Evolutionary conservation across 1,284 basidiomycete species (phyloP), one percentile per base, ranked within the genome.

Genomic region (Tilletia indica): DNA sequence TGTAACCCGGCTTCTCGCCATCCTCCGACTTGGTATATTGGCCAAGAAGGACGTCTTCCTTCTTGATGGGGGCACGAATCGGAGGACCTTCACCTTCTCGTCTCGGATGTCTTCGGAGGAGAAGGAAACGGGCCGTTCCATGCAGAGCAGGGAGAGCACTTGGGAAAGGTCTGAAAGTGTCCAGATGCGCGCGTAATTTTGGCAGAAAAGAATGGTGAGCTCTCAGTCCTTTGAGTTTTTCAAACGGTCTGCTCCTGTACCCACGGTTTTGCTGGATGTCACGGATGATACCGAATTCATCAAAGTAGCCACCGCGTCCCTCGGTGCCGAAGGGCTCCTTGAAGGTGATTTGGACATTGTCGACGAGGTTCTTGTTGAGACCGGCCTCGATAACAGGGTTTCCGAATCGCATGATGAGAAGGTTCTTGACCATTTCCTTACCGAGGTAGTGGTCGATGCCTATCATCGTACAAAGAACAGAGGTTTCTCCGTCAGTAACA

Each of bases 291-390:
- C 85, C 85, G 68, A 85, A 85, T 67, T 85, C 83, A 75, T 85
- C 85, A 79, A 85, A 85, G 80, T 85, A 85, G 63, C 85, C 84
- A 47, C 83, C 85, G 51, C 85, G 80, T 21, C 85, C 85, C 71
- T 85, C 85, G 51, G 84, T 85, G 42, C 85, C 85, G 70, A 85
- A 85, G 1, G 80, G 80, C 76, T 85, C 85, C 76, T 84, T 85
- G 77, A 85, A 83, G 47, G 84, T 84, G 76, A 85, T 85, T 72
- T 83, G 79, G 16, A 85, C 81, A 48, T 83, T 82, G 71, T 82
- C 82, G 38, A 85, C 83, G n/a, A 82, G 75, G 70, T 80, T 75
- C 70, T 80, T 80, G 79, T 84, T 84, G 68, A 85, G 77, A 67
- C 79, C 76, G 0, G 77, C 73, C 45, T 85, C 83, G 71, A 85